These are phyloP conservation scores for Talaromyces atroroseus DNA, from an alignment of 2,329 filamentous ascomycete genomes.

Conservation along the genomic window DNA sequence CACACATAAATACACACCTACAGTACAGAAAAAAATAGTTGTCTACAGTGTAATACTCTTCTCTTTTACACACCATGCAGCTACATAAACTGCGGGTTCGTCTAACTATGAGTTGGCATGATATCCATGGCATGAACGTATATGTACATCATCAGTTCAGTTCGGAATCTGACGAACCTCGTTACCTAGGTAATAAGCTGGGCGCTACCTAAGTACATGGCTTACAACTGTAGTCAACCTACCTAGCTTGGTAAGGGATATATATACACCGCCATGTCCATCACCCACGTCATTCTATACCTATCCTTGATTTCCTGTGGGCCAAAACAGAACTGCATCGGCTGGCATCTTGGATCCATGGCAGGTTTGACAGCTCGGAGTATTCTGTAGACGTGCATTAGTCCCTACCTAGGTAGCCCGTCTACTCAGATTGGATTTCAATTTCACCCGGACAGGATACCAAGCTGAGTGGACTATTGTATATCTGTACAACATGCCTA, in stretches of 20 bases:
- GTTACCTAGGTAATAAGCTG: not conserved
- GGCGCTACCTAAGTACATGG: not conserved
- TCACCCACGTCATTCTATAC: too few relatives aligned
- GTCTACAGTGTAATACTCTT: not conserved
- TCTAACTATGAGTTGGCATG: not conserved
- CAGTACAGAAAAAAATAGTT: not conserved
- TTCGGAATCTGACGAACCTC: not conserved
- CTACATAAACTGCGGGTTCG: not conserved
- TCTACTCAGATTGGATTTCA: too few relatives aligned
- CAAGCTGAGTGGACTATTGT: too few relatives aligned
- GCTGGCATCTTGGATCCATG: not conserved
- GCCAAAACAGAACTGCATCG: not conserved
- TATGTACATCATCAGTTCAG: not conserved
- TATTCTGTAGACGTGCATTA: not conserved
- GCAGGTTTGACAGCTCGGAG: not conserved
- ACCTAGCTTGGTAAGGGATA: not conserved
- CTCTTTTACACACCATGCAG: not conserved
- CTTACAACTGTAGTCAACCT: too few relatives aligned
- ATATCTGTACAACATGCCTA: too few relatives aligned
- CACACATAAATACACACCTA: not conserved
- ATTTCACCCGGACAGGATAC: too few relatives aligned
- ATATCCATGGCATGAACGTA: not conserved
- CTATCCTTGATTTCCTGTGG: not conserved
- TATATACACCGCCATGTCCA: not conserved
- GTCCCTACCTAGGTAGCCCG: not conserved